Base-by-base conservation (phyloP, 2,329 filamentous ascomycete genomes). In the Monilinia polystroma region DNA sequence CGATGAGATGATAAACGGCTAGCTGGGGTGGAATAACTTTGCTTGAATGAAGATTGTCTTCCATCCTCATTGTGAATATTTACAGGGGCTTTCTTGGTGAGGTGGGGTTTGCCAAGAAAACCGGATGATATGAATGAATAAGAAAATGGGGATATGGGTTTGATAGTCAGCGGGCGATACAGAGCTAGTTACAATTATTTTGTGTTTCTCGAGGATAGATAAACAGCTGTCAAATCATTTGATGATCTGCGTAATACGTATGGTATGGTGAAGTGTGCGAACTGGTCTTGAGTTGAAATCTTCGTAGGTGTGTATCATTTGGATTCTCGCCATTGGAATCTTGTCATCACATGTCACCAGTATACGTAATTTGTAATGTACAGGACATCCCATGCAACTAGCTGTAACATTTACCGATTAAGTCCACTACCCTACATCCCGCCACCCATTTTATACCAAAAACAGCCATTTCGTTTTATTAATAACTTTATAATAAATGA, bases 1-100 rank as follows among this genome's bases (percentile, higher is more conserved):
- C 14, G 38, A 45, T 59, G 54, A 58, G 43, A 59, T 23, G 53
- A 49, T 65, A 38, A 65, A 65, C 26, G 32, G 63, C n/a, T 65
- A 26, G 54, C 26, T 16, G 43, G 23, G 49, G 20, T 35, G 43
- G 55, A 57, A 38, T 43, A 43, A 29, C 35, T 29, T 57, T 49
- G 53, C 53, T 56, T 20, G n/a, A 41, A n/a, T 26, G 54, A 65
- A 47, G 58, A 16, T 29, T 57, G 54, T 35, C 29, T 20, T 60
- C n/a, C 45, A n/a, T 51, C 57, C 38, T 38, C 20, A 6, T 51
- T 23, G 7, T 51, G 58, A 38, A 38, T 29, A 51, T 51, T 4
- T 23, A 11, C 41, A 18, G 29, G 16, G 32, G 11, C n/a, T 38
- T 60, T 16, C 10, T 51, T 16, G 16, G 14, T 26, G 45, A n/a